phyloP scores from a whole-genome alignment of 176 grass and related monocot genomes.

The Aegilops speltoides region DNA sequence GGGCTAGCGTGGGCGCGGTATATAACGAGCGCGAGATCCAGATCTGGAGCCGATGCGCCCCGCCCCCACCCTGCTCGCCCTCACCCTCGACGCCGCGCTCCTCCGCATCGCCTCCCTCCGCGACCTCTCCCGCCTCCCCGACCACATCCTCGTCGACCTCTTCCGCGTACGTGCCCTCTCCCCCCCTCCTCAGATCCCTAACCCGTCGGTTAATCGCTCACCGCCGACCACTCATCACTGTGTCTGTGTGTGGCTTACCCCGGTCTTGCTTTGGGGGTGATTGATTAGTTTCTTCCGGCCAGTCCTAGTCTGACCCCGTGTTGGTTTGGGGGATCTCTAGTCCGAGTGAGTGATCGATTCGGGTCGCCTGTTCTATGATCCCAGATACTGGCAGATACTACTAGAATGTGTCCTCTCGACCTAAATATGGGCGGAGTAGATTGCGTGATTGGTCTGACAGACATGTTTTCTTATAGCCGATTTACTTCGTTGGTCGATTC shows the following conservation, averaged over 20 bases:
- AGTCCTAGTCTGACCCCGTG: background rate
- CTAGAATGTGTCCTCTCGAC: background rate
- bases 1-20: background rate
- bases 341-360: background rate
- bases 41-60: conserved; percentile 71
- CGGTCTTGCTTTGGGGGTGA: background rate
- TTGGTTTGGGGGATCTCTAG: background rate
- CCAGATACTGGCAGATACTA: no score
- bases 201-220: background rate
- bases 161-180: conserved; percentile 43
- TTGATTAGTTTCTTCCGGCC: background rate
- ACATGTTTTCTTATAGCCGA: background rate
- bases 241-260: background rate
- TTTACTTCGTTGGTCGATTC: background rate
- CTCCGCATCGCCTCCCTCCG: conserved; percentile 59
- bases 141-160: conserved; percentile 85
- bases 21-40: conserved; percentile 35
- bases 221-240: background rate
- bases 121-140: conserved; percentile 78
- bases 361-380: background rate
- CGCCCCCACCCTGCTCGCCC: conserved; percentile 69
- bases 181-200: background rate
- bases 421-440: background rate
- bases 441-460: background rate
- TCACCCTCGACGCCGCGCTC: conserved; percentile 77